A percentile compares a stretch with the other conserved stretches of the same genome.
Conservation (phyloP, 1,284 basidiomycete genomes). For the Dichomitus squalens region DNA sequence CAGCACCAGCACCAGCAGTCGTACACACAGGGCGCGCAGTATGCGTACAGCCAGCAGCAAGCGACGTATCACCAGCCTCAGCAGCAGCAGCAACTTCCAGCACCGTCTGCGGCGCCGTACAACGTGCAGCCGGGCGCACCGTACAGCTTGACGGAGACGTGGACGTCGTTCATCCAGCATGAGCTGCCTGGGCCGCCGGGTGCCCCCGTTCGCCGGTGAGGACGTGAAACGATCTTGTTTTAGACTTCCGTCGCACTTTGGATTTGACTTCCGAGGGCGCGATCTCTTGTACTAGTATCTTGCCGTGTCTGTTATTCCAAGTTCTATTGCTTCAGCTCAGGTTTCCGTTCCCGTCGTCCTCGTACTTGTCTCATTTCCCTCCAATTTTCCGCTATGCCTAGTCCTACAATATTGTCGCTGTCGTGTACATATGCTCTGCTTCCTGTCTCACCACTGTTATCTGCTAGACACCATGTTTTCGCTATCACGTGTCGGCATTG, state of each 20-base stretch:
- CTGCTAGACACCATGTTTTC: not conserved
- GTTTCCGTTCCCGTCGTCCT: not conserved
- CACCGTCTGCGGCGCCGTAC: not conserved
- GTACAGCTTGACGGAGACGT: slow-evolving; percentile 36
- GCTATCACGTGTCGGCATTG: not conserved
- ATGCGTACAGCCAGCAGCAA: slow-evolving; percentile 10
- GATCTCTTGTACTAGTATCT: not conserved
- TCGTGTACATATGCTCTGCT: not conserved
- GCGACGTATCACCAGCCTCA: slow-evolving; percentile 8
- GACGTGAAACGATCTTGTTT: too few relatives aligned
- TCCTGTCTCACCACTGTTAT: not conserved
- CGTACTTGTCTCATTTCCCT: not conserved
- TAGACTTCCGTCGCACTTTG: not conserved
- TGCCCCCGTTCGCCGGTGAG: not conserved
- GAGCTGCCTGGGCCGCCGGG: slow-evolving; percentile 21
- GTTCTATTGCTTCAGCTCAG: too few relatives aligned
- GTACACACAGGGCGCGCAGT: slow-evolving; percentile 12
- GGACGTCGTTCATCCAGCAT: slow-evolving; percentile 39
- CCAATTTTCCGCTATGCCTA: not conserved
- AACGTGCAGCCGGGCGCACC: slow-evolving; percentile 3
- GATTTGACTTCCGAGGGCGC: not conserved
- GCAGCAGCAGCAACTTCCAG: not conserved
- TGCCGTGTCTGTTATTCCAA: not conserved
- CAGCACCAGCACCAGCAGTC: not conserved
- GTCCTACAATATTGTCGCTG: not conserved